A percentile compares a stretch with the other conserved stretches of the same genome.
Evolutionary conservation across 306 rosid genomes (phyloP).

Genomic region (Quercus aquifolioides): DNA sequence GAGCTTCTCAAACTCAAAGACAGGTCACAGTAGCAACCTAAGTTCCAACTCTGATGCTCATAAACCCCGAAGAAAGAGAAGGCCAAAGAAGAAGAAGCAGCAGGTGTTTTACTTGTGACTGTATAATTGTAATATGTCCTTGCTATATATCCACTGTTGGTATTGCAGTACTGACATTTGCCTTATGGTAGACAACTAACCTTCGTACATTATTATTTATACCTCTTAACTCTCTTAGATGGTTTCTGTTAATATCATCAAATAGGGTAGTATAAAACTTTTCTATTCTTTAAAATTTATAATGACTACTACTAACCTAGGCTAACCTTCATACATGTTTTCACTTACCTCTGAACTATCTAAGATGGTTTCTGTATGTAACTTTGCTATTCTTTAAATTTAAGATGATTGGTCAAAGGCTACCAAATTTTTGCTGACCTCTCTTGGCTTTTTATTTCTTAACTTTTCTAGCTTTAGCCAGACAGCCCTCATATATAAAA

Average conservation of each 20-base stretch:
- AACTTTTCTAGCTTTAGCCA: not conserved
- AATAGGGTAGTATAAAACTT: not conserved
- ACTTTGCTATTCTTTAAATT: not conserved
- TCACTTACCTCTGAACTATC: not conserved
- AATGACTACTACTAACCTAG: not conserved
- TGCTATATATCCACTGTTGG: not conserved
- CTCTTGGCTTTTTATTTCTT: not conserved
- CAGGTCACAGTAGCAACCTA: slow-evolving; percentile 76
- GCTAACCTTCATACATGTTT: not conserved
- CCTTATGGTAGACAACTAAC: not conserved
- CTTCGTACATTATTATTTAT: not conserved
- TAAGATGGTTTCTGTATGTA: not conserved
- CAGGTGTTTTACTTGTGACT: slow-evolving; percentile 50
- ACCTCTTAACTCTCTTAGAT: not conserved
- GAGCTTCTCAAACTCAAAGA: slow-evolving; percentile 72
- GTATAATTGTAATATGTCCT: not conserved
- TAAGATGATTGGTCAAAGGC: not conserved
- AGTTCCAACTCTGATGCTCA: slow-evolving; percentile 99
- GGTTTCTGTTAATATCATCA: not conserved
- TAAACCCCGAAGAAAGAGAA: slow-evolving; percentile 90
- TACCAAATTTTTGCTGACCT: not conserved
- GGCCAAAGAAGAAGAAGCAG: slow-evolving; percentile 86
- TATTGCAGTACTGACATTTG: not conserved
- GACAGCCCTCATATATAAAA: not conserved
- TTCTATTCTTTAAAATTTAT: not conserved